Percentiles rank a stretch among this genome's conserved stretches.
phyloP scores from a whole-genome alignment of 2,329 filamentous ascomycete genomes.

The Blastomyces emzantsi region DNA sequence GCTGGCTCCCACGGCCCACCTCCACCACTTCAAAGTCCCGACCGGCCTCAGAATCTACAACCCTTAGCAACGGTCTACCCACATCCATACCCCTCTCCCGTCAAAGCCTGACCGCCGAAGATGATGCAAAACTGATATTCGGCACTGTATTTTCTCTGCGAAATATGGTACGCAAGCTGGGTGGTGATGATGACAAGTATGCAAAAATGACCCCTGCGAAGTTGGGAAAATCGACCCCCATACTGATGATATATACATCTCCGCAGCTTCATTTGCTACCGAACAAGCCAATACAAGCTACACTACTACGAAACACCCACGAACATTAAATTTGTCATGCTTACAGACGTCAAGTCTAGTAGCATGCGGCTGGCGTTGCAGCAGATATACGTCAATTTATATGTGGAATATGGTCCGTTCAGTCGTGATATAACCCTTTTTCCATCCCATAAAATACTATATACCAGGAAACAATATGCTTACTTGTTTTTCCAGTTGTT shows the following conservation, averaged over 20 bases:
- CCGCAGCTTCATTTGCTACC: constrained; percentile 76
- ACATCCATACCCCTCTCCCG: constrained; percentile 31
- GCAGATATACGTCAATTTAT: constrained; percentile 97
- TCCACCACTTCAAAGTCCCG: constrained; percentile 38
- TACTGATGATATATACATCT: background rate
- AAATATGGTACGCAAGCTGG: constrained; percentile 94
- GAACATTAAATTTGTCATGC: constrained; percentile 90
- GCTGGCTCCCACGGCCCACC: constrained; percentile 58
- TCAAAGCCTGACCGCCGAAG: constrained; percentile 41
- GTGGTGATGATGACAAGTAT: constrained; percentile 74
- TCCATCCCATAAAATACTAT: background rate
- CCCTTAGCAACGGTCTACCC: constrained; percentile 36
- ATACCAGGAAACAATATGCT: background rate
- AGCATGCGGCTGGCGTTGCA: constrained; percentile 93
- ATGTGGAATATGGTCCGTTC: constrained; percentile 75
- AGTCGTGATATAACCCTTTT: background rate
- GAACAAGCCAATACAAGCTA: constrained; percentile 91
- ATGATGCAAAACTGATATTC: constrained; percentile 96
- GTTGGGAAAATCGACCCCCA: background rate
- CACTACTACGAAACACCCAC: constrained; percentile 99
- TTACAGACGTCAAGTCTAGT: constrained; percentile 79
- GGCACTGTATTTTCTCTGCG: constrained; percentile 92
- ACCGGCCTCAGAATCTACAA: constrained; percentile 26
- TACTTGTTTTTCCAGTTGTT: constrained; percentile 39
- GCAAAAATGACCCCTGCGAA: constrained; percentile 10